Base-by-base conservation (phyloP, 306 rosid genomes). In the Lupinus albus region DNA sequence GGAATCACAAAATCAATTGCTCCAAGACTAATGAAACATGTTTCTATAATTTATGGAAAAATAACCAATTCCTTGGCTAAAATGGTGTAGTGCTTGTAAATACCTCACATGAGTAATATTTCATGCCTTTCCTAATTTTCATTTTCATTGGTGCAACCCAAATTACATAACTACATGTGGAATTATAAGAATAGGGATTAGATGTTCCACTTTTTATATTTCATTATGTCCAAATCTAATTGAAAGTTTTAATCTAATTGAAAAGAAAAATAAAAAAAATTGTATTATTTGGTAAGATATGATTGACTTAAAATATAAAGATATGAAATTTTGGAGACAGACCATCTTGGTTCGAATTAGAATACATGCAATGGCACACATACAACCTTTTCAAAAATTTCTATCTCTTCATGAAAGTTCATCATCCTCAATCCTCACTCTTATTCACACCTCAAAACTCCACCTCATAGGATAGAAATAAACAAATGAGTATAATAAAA, bases 1-100 rank as follows among this genome's bases (percentile, higher is more conserved):
- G 52, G 54, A 46, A 11, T 42, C 20, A 1, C 66, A 42, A 54
- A 57, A 30, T 44, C 28, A 73, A 38, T 12, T 44, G 30, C 18
- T 17, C 10, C 17, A n/a, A 36, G 20, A 38, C 1, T 36, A 36
- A 8, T 52, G 60, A 25, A 12, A 67, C 12, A 21, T 36, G 0
- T 42, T 45, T 44, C 56, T 5, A 35, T 15, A 45, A 15, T 30
- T 30, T 45, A 44, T 30, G 57, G 21, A 5, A 13, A 42, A 55
- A 41, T 15, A 1, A 6, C 21, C 49, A 17, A 14, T 47, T 28
- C 1, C 47, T 44, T 63, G 39, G 38, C 8, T 3, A 62, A 0
- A n/a, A 41, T 10, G 41, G 58, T 17, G 32, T 0, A 13, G 63
- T 32, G 42, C 63, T 35, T 36, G 32, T 16, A 15, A 60, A 60